Base-by-base conservation (phyloP, 768 basidiomycete species). In the Naganishia onofrii region DNA sequence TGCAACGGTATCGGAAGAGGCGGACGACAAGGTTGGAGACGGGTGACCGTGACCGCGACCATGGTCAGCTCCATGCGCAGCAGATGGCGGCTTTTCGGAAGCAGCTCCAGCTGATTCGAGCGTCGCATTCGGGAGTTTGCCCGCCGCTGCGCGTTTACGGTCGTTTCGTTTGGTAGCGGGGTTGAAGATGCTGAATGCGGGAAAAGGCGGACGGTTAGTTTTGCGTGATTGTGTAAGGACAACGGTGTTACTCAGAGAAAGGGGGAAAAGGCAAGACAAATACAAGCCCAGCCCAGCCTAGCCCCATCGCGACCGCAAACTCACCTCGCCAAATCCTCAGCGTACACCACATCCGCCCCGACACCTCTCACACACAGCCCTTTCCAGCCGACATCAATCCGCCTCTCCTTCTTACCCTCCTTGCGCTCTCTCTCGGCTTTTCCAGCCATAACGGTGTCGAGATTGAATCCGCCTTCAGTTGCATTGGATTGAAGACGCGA, bases 141-240 rank as follows among this genome's bases (percentile, higher is more conserved):
- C 53, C 53, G 42, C 46, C 42, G 46, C 64, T 51, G 29, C 48
- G 19, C 66, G 53, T 67, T 67, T 67, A 51, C 53, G 51, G 66
- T 67, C 66, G 66, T 67, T 67, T 54, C 66, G 66, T 26, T 67
- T 67, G 66, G 66, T 67, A 32, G 53, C 54, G 36, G 66, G 66
- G 66, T 67, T 67, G 66, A 67, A 67, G 51, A 67, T 67, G 66
- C 51, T 55, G 53, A 55, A 55, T 55, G 53, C 13, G n/a, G 53
- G 53, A 29, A 55, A 53, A n/a, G 52, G 53, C 23, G 23, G 53
- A 12, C 4, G 4, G 34, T 36, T 36, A 36, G 34, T 12, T 36
- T 36, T 36, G 34, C 34, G 34, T 36, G 34, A 12, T 36, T 36
- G 12, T 36, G 34, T 36, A 36, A 4, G 34, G 34, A 36, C 34